Evolutionary conservation across 805 yeast genomes (phyloP).

Genomic region (Torulaspora microellipsoides): DNA sequence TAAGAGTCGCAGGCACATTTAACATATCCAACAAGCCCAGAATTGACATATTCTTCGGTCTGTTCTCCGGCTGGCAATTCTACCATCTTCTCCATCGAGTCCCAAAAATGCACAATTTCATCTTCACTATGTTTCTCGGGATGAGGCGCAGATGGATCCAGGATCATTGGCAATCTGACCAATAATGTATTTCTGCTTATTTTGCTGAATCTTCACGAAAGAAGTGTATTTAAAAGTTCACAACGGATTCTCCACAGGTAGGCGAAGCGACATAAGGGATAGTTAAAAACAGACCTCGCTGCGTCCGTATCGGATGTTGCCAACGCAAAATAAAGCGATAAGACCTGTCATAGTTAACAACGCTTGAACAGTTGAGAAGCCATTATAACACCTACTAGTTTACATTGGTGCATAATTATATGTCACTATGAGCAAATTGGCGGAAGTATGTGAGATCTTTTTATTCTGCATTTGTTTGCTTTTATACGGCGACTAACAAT

Average conservation of each 20-base stretch:
- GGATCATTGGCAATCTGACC: conserved; percentile 17
- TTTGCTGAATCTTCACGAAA: not conserved
- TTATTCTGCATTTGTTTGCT: not conserved
- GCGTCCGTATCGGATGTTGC: no score
- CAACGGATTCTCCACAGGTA: no score
- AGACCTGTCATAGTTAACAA: no score
- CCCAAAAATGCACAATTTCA: conserved; percentile 27
- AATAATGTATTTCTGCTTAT: not conserved
- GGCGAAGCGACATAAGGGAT: no score
- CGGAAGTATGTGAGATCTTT: conserved; percentile 5
- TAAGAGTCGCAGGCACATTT: conserved; percentile 29
- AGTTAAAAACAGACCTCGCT: no score
- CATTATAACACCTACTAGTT: no score
- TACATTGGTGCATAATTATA: no score
- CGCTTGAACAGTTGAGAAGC: no score
- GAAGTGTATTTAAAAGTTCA: not conserved
- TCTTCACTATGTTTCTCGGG: conserved; percentile 13
- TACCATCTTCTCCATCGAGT: conserved; percentile 24
- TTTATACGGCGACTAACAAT: conserved; percentile 6
- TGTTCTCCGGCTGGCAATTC: conserved; percentile 9
- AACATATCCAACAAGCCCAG: conserved; percentile 28
- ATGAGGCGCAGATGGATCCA: conserved; percentile 22
- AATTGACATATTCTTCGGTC: conserved; percentile 19
- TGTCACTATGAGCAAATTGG: conserved; percentile 4
- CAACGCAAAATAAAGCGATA: no score